Percentiles rank a stretch among this genome's conserved stretches.
phyloP scores from a whole-genome alignment of 2,329 filamentous ascomycete species.

The Coniochaeta sp. region DNA sequence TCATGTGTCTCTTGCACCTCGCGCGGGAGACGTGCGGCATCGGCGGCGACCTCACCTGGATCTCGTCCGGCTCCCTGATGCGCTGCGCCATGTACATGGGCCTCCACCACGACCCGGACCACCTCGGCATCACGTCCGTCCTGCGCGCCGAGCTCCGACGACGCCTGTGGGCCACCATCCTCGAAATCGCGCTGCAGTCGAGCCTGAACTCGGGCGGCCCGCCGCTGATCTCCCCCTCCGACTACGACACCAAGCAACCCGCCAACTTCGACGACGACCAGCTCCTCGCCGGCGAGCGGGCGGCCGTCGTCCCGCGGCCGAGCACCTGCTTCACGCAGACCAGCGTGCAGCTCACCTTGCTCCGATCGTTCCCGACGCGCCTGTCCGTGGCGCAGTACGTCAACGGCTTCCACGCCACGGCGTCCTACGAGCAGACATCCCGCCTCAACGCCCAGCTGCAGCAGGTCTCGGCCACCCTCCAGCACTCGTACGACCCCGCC shows the following conservation, averaged over 20 bases:
- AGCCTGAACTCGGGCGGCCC: slow-evolving; percentile 43
- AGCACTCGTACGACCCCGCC: slow-evolving; percentile 19
- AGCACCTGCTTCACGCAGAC: slow-evolving; percentile 34
- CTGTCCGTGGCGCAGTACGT: slow-evolving; percentile 35
- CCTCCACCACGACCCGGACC: slow-evolving; percentile 47
- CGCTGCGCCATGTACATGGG: slow-evolving; percentile 51
- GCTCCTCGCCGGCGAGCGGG: slow-evolving; percentile 28
- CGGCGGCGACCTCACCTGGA: slow-evolving; percentile 44
- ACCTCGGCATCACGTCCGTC: slow-evolving; percentile 37
- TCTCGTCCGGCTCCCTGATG: slow-evolving; percentile 40
- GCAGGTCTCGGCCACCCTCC: slow-evolving; percentile 21
- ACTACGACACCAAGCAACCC: slow-evolving; percentile 44
- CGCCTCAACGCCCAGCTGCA: slow-evolving; percentile 36
- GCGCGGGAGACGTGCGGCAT: slow-evolving; percentile 40
- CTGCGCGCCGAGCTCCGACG: slow-evolving; percentile 46
- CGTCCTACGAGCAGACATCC: slow-evolving; percentile 40
- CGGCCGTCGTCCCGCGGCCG: slow-evolving; percentile 12
- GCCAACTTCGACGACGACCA: slow-evolving; percentile 45
- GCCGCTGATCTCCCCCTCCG: slow-evolving; percentile 34
- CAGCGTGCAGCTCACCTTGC: slow-evolving; percentile 39
- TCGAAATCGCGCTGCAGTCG: slow-evolving; percentile 46
- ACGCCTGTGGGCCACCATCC: slow-evolving; percentile 47
- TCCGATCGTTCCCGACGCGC: slow-evolving; percentile 34
- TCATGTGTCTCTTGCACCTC: slow-evolving; percentile 41
- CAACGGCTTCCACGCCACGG: slow-evolving; percentile 35